Conservation (phyloP, 805 yeast species). For the Candida germanica region DNA sequence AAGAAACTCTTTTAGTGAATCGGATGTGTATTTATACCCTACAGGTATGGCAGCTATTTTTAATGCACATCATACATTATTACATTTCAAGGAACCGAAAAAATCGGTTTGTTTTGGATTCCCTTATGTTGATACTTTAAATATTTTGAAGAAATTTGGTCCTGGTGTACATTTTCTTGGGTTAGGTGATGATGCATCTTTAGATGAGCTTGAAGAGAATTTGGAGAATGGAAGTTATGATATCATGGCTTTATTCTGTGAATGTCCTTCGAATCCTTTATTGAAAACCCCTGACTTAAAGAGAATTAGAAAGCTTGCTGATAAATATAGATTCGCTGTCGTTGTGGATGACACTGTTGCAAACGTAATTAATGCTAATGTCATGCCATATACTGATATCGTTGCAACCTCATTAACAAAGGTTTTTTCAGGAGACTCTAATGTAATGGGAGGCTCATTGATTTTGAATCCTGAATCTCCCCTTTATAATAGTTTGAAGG, state of each 20-base stretch:
- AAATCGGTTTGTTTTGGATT: conserved; percentile 94
- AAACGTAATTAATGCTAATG: conserved; percentile 79
- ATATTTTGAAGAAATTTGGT: conserved; percentile 84
- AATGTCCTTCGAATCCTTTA: conserved; percentile 94
- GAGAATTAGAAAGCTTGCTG: conserved; percentile 62
- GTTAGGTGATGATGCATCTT: conserved; percentile 68
- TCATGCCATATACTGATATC: conserved; percentile 79
- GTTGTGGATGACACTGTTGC: conserved; percentile 95
- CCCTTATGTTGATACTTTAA: conserved; percentile 91
- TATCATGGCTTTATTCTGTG: conserved; percentile 80
- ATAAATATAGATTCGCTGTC: conserved; percentile 68
- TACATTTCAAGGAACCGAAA: conserved; percentile 28
- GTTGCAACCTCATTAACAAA: conserved; percentile 86
- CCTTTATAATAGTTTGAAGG: conserved; percentile 48
- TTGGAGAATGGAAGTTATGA: conserved; percentile 54
- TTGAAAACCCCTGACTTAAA: conserved; percentile 77
- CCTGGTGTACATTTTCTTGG: conserved; percentile 88
- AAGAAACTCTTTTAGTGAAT: conserved; percentile 30
- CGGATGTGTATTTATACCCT: conserved; percentile 81
- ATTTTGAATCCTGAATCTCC: conserved; percentile 68
- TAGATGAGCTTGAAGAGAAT: conserved; percentile 60
- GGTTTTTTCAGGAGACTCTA: conserved; percentile 90
- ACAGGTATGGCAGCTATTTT: conserved; percentile 93
- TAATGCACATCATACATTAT: conserved; percentile 64
- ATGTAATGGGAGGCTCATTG: conserved; percentile 92